A percentile compares a stretch with the other conserved stretches of the same genome.
Evolutionary conservation across 2,329 filamentous ascomycete genomes (phyloP).

Genomic region (Mycocentrospora acerina): DNA sequence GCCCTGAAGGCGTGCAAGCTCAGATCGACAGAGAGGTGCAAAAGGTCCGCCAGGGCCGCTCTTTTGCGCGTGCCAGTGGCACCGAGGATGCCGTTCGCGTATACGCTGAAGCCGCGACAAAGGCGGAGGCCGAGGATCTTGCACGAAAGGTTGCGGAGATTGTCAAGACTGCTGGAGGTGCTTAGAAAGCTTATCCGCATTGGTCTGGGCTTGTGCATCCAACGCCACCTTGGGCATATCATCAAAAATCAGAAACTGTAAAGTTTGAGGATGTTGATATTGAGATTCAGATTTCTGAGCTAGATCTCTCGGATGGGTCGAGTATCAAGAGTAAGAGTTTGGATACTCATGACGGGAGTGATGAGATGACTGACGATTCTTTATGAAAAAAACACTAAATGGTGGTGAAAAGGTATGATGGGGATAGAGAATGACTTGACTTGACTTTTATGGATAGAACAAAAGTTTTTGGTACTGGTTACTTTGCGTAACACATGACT

Average conservation of each 20-base stretch:
- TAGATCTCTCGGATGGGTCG: too few species aligned
- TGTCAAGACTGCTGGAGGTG: conserved; percentile 54
- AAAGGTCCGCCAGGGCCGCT: conserved; percentile 86
- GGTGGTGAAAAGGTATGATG: too few species aligned
- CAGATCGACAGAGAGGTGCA: conserved; percentile 85
- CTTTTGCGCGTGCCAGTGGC: conserved; percentile 89
- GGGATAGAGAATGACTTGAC: not conserved
- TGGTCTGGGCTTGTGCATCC: too few species aligned
- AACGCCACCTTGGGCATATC: not conserved
- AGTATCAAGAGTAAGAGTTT: too few species aligned
- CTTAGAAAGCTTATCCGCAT: conserved; percentile 12
- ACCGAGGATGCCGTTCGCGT: conserved; percentile 96
- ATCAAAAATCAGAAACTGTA: not conserved
- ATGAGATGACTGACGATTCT: too few species aligned
- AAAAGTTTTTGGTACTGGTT: too few species aligned
- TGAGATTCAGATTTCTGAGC: not conserved
- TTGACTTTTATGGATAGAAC: not conserved
- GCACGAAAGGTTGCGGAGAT: conserved; percentile 79
- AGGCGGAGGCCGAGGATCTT: conserved; percentile 86
- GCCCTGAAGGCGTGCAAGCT: conserved; percentile 75
- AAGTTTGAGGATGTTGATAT: not conserved
- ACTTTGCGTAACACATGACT: too few species aligned
- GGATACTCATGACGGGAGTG: not conserved
- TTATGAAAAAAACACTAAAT: too few species aligned
- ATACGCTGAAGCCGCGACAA: conserved; percentile 90